Base-by-base conservation (phyloP, 164 flowering plant genomes). In the Sextonia rubra region DNA sequence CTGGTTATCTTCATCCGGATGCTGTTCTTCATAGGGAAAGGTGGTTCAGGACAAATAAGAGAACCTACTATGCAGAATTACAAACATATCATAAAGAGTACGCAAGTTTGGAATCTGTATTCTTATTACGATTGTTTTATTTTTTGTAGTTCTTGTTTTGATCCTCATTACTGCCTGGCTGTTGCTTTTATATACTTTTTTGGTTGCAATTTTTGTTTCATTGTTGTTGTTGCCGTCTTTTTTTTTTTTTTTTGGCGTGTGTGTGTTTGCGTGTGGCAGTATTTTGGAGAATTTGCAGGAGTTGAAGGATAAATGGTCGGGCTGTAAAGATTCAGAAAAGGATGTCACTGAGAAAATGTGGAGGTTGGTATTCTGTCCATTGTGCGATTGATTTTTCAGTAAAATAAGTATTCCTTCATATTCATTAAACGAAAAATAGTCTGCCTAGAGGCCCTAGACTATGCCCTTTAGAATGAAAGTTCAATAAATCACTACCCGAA, bases 1-100 rank as follows among this genome's bases (percentile, higher is more conserved):
- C 91, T 63, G 93, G 95, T 67, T 64, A 81, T 75, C 83, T 84
- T 80, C 97, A 92, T 73, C 97, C 98, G n/a, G 97, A 94, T 84
- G 81, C 81, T 56, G 73, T 91, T 77, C 71, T 83, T 76, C 47
- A 29, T 14, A 73, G 75, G 68, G 97, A 89, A 66, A 77, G 69
- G 69, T 37, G 66, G 78, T 71, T 87, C 60, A 85, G 71, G 80
- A 78, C 83, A 49, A 84, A 73, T 49, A 89, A 86, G 82, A 89
- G 78, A 68, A 83, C 76, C 37, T 90, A 90, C 78, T 86, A 86
- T 78, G 73, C 73, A 6, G 86, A 88, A 76, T 74, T 92, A 68
- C 89, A 85, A 69, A 83, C 83, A 29, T 91, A 94, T 78, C 98
- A 94, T 73, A 71, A 83, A 65, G 84, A 82, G 98, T 94, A 89